phyloP scores from a whole-genome alignment of 257 asterid genomes.

The Haberlea rhodopensis region DNA sequence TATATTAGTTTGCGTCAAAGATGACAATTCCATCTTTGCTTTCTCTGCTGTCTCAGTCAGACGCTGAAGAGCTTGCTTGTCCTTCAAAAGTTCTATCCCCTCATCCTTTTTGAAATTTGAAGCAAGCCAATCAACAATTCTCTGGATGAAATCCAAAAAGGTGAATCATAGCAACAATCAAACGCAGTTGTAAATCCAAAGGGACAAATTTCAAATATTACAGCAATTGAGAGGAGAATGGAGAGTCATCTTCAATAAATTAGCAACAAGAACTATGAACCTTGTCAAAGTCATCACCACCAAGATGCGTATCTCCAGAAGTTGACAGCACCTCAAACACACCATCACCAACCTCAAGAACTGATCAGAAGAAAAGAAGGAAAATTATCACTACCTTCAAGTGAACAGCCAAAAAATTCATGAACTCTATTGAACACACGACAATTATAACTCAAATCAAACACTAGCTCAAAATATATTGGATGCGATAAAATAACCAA shows the following conservation, averaged over 20 bases:
- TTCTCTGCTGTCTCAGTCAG: slow-evolving; percentile 97
- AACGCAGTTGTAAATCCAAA: no score
- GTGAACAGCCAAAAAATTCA: no score
- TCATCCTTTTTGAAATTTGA: slow-evolving; percentile 73
- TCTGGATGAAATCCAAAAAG: slow-evolving; percentile 42
- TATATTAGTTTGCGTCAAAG: slow-evolving; percentile 83
- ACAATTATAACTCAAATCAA: background rate
- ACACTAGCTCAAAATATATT: background rate
- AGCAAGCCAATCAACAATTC: slow-evolving; percentile 97
- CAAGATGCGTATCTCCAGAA: slow-evolving; percentile 96
- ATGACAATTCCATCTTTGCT: slow-evolving; percentile 95
- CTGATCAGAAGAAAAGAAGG: slow-evolving; percentile 32
- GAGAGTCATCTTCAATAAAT: slow-evolving; percentile 4
- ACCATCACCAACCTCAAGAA: slow-evolving; percentile 97
- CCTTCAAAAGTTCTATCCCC: slow-evolving; percentile 89
- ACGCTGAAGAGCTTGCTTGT: slow-evolving; percentile 98
- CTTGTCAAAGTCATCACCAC: slow-evolving; percentile 98
- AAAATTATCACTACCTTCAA: background rate
- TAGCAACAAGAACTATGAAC: slow-evolving; percentile 28
- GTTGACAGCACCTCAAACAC: slow-evolving; percentile 95
- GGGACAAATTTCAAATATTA: no score
- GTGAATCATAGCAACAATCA: no score
- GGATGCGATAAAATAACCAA: background rate
- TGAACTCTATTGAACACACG: background rate
- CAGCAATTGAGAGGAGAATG: background rate